phyloP scores from a whole-genome alignment of 805 yeast species.

The Groenewaldozyma tartarivorans region DNA sequence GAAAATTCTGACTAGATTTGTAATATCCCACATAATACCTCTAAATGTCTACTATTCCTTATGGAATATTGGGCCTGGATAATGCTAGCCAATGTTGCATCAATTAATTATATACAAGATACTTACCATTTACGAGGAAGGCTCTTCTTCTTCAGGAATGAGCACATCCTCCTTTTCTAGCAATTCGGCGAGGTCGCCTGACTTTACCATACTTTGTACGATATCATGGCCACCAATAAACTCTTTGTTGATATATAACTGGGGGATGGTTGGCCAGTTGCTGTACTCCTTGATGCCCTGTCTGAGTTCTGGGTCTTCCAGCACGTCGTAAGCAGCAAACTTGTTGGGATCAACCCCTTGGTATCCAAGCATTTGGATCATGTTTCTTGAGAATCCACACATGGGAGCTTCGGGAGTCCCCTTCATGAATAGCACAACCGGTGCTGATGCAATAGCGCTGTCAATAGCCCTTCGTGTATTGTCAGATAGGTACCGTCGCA shows the following conservation, averaged over 20 bases:
- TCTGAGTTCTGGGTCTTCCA: slow-evolving; percentile 90
- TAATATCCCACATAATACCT: background rate
- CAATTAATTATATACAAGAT: background rate
- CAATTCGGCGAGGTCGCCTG: slow-evolving; percentile 82
- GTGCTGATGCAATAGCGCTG: slow-evolving; percentile 77
- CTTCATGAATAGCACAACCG: slow-evolving; percentile 95
- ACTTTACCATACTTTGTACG: slow-evolving; percentile 71
- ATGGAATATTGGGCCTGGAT: background rate
- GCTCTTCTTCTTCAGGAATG: slow-evolving; percentile 53
- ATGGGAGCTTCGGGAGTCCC: slow-evolving; percentile 98
- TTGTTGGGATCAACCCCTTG: slow-evolving; percentile 95
- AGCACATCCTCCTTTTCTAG: slow-evolving; percentile 71
- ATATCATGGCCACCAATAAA: slow-evolving; percentile 98
- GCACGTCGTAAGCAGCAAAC: slow-evolving; percentile 93
- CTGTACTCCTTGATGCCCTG: slow-evolving; percentile 92
- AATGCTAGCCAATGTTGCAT: too few species aligned
- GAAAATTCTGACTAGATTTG: too few species aligned
- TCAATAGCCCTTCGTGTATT: slow-evolving; percentile 81
- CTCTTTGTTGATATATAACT: slow-evolving; percentile 77
- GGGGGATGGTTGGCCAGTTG: slow-evolving; percentile 99
- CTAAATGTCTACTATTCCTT: background rate
- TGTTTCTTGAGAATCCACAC: slow-evolving; percentile 94
- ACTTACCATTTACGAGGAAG: background rate
- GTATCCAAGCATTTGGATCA: slow-evolving; percentile 86
- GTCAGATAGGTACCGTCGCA: slow-evolving; percentile 48